Conservation (phyloP, 768 basidiomycete species). For the Phanerochaete sordida region DNA sequence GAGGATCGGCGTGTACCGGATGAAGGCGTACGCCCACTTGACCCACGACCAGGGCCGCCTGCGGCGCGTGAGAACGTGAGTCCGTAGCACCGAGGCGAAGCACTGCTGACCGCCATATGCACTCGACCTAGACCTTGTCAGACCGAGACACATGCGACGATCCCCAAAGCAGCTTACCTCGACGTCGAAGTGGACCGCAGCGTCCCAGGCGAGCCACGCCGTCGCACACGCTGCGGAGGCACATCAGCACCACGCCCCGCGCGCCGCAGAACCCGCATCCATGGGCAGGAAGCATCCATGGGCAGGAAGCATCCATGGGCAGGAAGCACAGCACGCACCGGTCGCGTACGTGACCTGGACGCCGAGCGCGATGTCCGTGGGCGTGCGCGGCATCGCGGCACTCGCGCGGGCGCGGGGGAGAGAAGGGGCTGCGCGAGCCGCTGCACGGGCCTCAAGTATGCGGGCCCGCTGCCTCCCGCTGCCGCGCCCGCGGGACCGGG, state of each 20-base stretch:
- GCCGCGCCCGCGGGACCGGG: too few species aligned
- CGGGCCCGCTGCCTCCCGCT: too few species aligned
- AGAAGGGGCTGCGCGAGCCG: neutral
- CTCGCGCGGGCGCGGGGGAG: too few species aligned
- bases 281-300: too few species aligned
- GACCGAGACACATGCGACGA: neutral
- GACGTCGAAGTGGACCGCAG: constrained; percentile 13
- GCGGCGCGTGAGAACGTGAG: neutral
- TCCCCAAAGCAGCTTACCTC: constrained; percentile 8
- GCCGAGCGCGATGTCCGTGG: neutral
- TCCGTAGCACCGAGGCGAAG: too few species aligned
- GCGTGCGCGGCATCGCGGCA: too few species aligned
- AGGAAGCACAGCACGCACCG: too few species aligned
- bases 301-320: too few species aligned
- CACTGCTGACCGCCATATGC: constrained; percentile 11
- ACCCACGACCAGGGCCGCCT: constrained; percentile 12
- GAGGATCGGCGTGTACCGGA: constrained; percentile 11
- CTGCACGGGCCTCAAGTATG: too few species aligned
- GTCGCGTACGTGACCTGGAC: neutral
- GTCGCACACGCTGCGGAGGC: constrained; percentile 1
- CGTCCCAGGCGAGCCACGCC: constrained; percentile 14
- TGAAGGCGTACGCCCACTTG: constrained; percentile 14
- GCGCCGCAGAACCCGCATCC: too few species aligned
- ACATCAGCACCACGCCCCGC: too few species aligned
- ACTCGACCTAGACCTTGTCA: neutral